Evolutionary conservation across 352 stramenopile species (phyloP).

Genomic region (Globisporangium cylindrosporum): DNA sequence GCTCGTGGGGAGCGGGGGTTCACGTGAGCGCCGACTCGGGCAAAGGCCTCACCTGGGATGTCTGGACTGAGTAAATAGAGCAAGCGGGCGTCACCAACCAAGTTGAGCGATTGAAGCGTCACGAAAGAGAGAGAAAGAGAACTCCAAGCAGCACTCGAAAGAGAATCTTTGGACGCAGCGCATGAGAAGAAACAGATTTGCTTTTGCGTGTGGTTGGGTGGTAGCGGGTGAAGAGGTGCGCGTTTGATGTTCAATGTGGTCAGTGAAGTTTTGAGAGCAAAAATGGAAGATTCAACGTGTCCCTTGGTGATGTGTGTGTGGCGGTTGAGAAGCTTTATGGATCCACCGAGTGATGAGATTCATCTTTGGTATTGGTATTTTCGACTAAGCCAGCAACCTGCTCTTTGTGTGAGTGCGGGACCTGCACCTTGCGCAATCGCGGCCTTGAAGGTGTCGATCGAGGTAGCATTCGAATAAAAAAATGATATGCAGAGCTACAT

Average conservation of each 20-base stretch:
- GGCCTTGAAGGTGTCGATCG: too few species aligned
- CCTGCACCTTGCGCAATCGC: neutral
- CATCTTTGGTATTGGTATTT: neutral
- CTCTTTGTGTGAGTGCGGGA: neutral
- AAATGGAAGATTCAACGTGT: neutral
- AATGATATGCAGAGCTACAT: too few species aligned
- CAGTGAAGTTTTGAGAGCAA: neutral
- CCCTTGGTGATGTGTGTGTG: neutral
- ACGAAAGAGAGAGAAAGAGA: neutral
- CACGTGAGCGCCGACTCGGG: neutral
- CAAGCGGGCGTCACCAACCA: neutral
- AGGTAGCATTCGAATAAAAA: neutral
- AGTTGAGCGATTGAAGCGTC: slow-evolving; percentile 3
- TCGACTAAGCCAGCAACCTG: neutral
- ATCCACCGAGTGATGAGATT: neutral
- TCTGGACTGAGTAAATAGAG: neutral
- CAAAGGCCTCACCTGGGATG: neutral
- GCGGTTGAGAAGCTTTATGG: neutral
- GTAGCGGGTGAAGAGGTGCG: neutral
- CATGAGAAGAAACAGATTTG: neutral
- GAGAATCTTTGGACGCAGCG: neutral
- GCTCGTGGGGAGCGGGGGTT: neutral
- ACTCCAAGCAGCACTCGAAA: neutral
- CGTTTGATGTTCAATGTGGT: slow-evolving; percentile 1
- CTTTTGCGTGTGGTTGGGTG: neutral